Evolutionary conservation across 2,329 filamentous ascomycete species (phyloP).

Genomic region (Colletotrichum sp.): DNA sequence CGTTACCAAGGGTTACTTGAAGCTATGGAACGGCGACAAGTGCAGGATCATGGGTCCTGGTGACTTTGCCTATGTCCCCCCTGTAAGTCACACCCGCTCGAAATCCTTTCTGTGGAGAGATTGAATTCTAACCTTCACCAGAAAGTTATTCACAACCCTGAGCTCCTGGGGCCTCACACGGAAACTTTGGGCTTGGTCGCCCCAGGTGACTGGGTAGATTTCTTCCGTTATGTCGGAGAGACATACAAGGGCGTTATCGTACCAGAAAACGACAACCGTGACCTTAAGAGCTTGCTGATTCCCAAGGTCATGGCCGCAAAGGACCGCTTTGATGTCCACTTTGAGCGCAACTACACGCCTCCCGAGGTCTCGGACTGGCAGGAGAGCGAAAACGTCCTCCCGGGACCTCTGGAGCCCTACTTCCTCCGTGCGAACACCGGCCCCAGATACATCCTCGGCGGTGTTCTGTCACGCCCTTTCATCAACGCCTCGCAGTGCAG

Average conservation of each 20-base stretch:
- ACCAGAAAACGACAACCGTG: slow-evolving; percentile 56
- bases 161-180: slow-evolving; percentile 57
- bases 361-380: slow-evolving; percentile 49
- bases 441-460: slow-evolving; percentile 48
- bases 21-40: slow-evolving; percentile 63
- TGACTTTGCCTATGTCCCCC: slow-evolving; percentile 63
- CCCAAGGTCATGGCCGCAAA: slow-evolving; percentile 61
- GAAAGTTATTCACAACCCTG: slow-evolving; percentile 59
- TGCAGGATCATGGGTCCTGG: slow-evolving; percentile 57
- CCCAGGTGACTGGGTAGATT: slow-evolving; percentile 64
- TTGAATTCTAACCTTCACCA: slow-evolving; percentile 22
- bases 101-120: background rate
- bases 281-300: slow-evolving; percentile 53
- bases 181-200: slow-evolving; percentile 60
- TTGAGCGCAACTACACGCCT: slow-evolving; percentile 50
- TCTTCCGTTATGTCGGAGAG: slow-evolving; percentile 63
- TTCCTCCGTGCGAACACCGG: slow-evolving; percentile 57
- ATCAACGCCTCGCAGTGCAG: slow-evolving; percentile 50
- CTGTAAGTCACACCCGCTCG: slow-evolving; percentile 38
- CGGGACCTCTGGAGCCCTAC: slow-evolving; percentile 45
- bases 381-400: slow-evolving; percentile 42
- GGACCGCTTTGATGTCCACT: slow-evolving; percentile 60
- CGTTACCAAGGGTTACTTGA: slow-evolving; percentile 58
- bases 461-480: slow-evolving; percentile 51
- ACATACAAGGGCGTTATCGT: slow-evolving; percentile 53